phyloP scores from a whole-genome alignment of 2,329 filamentous ascomycete genomes.

The Rhynchosporium agropyri region DNA sequence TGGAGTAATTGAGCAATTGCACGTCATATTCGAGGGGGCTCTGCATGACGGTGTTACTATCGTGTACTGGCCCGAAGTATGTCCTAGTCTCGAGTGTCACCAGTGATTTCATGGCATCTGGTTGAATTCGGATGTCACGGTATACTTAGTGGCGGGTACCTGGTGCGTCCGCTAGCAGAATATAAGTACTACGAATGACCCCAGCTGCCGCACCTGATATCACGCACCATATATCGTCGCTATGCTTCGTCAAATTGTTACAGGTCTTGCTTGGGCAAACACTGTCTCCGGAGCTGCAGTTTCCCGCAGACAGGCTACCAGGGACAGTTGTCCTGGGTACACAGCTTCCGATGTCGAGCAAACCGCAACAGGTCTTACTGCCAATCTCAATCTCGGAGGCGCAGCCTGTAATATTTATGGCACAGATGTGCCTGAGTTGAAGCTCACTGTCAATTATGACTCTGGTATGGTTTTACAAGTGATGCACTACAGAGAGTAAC shows the following conservation, averaged over 20 bases:
- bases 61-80: neutral
- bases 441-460: conserved; percentile 62
- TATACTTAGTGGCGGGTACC: conserved; percentile 4
- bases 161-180: neutral
- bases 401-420: conserved; percentile 62
- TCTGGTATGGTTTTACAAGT: conserved; percentile 47
- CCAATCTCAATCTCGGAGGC: conserved; percentile 60
- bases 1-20: neutral
- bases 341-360: conserved; percentile 52
- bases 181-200: neutral
- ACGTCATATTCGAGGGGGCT: neutral
- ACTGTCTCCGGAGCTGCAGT: conserved; percentile 6
- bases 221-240: neutral
- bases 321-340: conserved; percentile 53
- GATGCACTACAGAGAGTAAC: conserved; percentile 31
- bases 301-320: conserved; percentile 2
- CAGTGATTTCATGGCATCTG: neutral
- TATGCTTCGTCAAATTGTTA: conserved; percentile 13
- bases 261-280: conserved; percentile 9
- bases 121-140: neutral
- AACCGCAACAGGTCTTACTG: conserved; percentile 51
- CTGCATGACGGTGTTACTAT: conserved; percentile 2
- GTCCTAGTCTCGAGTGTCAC: conserved; percentile 5
- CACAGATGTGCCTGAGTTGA: conserved; percentile 57
- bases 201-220: neutral